A percentile compares a stretch with the other conserved stretches of the same genome.
These are phyloP conservation scores for Paramecium tetraurelia DNA, from an alignment of 73 alveolate genomes.

Conservation along the genomic window DNA sequence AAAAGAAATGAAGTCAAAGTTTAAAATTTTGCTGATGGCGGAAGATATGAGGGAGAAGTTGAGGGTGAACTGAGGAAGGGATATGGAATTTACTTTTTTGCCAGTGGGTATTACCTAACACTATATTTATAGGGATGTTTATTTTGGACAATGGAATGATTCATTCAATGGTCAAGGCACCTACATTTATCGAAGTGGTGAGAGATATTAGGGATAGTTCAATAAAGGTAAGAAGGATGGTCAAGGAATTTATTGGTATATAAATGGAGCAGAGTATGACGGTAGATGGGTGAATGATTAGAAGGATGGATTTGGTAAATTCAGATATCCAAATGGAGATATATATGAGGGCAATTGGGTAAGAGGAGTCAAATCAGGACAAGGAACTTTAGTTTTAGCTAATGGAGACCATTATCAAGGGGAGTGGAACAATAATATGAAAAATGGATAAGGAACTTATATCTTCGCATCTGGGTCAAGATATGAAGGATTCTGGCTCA, in stretches of 20 bases:
- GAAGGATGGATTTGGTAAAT: slow-evolving; percentile 65
- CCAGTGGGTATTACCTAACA: not conserved
- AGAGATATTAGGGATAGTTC: slow-evolving; percentile 57
- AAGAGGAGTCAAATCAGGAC: slow-evolving; percentile 79
- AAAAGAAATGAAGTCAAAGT: slow-evolving; percentile 41
- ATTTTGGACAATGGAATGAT: slow-evolving; percentile 61
- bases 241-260: slow-evolving; percentile 50
- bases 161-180: slow-evolving; percentile 53
- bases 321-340: slow-evolving; percentile 74
- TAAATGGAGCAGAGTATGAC: slow-evolving; percentile 58
- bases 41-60: slow-evolving; percentile 60
- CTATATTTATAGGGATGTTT: not conserved
- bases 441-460: slow-evolving; percentile 52
- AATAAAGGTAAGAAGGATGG: slow-evolving; percentile 54
- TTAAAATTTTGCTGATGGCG: slow-evolving; percentile 54
- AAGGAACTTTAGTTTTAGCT: slow-evolving; percentile 74
- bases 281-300: slow-evolving; percentile 57
- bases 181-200: slow-evolving; percentile 51
- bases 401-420: slow-evolving; percentile 91
- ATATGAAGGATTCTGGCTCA: slow-evolving; percentile 57
- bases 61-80: slow-evolving; percentile 51
- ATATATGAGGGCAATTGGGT: slow-evolving; percentile 79
- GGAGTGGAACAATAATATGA: slow-evolving; percentile 68
- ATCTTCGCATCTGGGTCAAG: slow-evolving; percentile 46
- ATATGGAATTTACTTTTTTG: slow-evolving; percentile 42